Conservation (phyloP, 306 rosid genomes). For the Citrullus amarus region DNA sequence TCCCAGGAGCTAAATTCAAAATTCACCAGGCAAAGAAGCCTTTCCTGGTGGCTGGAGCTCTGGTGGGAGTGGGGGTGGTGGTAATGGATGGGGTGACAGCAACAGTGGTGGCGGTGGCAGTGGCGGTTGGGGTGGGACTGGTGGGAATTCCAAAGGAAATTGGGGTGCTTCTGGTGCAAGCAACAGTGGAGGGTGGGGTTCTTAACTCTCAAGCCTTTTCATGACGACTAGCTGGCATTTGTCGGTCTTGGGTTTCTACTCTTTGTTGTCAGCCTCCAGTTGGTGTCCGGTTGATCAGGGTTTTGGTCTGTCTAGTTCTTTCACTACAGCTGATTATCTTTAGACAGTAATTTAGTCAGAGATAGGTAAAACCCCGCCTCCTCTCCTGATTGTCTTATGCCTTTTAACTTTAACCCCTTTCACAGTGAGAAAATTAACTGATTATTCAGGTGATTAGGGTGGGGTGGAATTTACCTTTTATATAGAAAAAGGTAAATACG, state of each 20-base stretch:
- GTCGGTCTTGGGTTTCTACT: background rate
- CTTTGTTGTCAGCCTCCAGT: background rate
- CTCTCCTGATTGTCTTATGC: background rate
- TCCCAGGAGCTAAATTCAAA: constrained; percentile 70
- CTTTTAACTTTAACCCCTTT: background rate
- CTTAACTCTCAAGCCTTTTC: background rate
- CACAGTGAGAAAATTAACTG: background rate
- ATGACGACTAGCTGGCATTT: background rate
- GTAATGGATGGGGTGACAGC: background rate
- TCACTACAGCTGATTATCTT: background rate
- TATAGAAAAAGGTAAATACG: background rate
- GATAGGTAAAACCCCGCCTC: background rate
- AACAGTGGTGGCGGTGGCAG: background rate
- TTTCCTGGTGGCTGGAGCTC: constrained; percentile 74
- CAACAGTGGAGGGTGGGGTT: constrained; percentile 7
- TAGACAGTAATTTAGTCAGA: constrained; percentile 1
- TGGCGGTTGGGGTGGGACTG: background rate
- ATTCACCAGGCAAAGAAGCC: constrained; percentile 84
- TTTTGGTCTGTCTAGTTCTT: background rate
- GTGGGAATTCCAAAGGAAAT: background rate
- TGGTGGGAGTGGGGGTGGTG: constrained; percentile 25
- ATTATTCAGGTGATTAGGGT: background rate
- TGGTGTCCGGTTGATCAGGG: background rate
- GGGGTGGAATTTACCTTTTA: background rate
- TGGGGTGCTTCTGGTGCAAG: constrained; percentile 1